A percentile compares a stretch with the other conserved stretches of the same genome.
Conservation (phyloP, 129 eudicot genomes). For the Silybum marianum region DNA sequence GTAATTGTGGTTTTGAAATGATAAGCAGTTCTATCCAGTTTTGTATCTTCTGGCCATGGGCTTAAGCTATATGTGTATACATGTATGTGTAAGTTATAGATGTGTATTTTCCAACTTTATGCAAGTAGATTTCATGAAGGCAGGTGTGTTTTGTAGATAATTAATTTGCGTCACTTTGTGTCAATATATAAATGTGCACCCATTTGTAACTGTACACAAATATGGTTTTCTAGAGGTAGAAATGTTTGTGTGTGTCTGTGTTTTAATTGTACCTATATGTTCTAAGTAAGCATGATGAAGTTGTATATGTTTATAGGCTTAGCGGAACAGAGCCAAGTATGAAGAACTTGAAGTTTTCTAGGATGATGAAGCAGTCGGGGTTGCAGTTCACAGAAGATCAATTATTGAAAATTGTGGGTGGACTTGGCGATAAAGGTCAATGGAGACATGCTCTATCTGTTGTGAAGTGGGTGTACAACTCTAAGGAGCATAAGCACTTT, state of each 20-base stretch:
- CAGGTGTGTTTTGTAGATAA: not conserved
- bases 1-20: too few species aligned
- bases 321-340: constrained; percentile 68
- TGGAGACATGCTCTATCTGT: constrained; percentile 86
- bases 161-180: not conserved
- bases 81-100: too few species aligned
- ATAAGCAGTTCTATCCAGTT: too few species aligned
- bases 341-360: constrained; percentile 83
- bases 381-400: constrained; percentile 84
- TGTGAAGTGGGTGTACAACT: constrained; percentile 79
- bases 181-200: not conserved
- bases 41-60: too few species aligned
- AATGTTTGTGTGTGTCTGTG: not conserved
- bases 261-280: not conserved
- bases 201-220: not conserved
- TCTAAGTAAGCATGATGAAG: not conserved
- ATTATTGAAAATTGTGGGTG: constrained; percentile 73
- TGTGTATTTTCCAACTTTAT: not conserved
- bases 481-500: constrained; percentile 63
- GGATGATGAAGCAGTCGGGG: constrained; percentile 75
- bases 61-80: too few species aligned
- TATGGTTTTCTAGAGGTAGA: not conserved
- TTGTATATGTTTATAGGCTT: constrained; percentile 44
- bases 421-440: constrained; percentile 76
- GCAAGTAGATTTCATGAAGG: not conserved